Base-by-base conservation (phyloP, 805 yeast species). In the Cyberlindnera maritima region DNA sequence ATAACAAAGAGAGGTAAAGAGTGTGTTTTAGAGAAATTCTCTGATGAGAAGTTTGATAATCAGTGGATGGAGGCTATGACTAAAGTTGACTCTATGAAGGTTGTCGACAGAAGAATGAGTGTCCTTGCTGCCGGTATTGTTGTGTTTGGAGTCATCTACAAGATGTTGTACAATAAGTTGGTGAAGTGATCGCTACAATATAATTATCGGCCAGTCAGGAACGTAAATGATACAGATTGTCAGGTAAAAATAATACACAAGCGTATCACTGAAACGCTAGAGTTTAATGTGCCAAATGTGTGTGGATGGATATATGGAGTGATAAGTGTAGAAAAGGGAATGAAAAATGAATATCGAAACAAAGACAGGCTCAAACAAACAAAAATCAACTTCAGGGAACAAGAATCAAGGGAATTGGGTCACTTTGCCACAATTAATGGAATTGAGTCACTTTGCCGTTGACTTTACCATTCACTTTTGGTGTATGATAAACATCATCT, bases 31-130 rank as follows among this genome's bases (percentile, higher is more conserved):
- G 70, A 74, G 42, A 75, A 78, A 60, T 88, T 88, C 58, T 79
- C 88, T 5, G 87, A 86, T 59, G 66, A 65, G 17, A 70, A 66
- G 21, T 88, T 88, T 59, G 76, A 71, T 33, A 53, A 51, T 8
- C 65, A 67, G 21, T 88, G 96, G 95, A 62, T 54, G n/a, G 48
- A 56, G 32, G 49, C 50, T 7, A 40, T 65, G 15, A 47, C 46
- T 11, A 52, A 39, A 25, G 43, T 53, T 18, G 36, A 47, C 11
- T 15, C 3, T 6, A 18, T 51, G 19, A 42, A 38, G 38, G 32
- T 17, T 3, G 31, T 18, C 5, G 52, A 48, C 25, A 41, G 48
- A 38, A 41, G 52, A 41, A 18, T 48, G 18, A 32, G 52, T 26
- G 43, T 33, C 10, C 14, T 38, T 13, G 52, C 41, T 19, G 44